These are phyloP conservation scores for Mortierella sp. DNA, from an alignment of 371 early-diverging fungal genomes.

Conservation along the genomic window DNA sequence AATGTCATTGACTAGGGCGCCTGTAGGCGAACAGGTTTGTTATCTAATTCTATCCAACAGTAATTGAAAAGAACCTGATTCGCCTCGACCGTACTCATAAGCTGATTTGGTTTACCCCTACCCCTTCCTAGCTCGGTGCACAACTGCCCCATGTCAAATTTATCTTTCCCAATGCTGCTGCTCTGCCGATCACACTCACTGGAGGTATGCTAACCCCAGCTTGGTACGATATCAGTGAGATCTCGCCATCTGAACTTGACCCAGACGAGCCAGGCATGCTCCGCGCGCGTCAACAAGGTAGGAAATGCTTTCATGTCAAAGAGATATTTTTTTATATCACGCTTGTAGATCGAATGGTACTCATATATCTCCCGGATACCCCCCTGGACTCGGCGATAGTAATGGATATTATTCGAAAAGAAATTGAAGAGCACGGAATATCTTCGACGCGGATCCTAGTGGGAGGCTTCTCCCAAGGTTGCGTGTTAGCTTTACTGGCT, in stretches of 20 bases:
- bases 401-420: slow-evolving; percentile 71
- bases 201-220: slow-evolving; percentile 84
- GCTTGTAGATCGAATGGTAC: no score
- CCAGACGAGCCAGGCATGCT: slow-evolving; percentile 80
- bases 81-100: no score
- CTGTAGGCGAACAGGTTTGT: slow-evolving; percentile 70
- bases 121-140: slow-evolving; percentile 52
- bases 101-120: not conserved
- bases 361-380: no score
- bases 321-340: not conserved
- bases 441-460: slow-evolving; percentile 83
- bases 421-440: slow-evolving; percentile 77
- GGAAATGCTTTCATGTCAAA: not conserved
- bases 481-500: slow-evolving; percentile 76
- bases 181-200: slow-evolving; percentile 82
- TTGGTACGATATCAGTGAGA: slow-evolving; percentile 54
- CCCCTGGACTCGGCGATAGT: slow-evolving; percentile 56
- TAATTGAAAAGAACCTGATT: no score
- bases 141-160: slow-evolving; percentile 79
- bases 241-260: slow-evolving; percentile 57
- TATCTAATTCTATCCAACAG: not conserved
- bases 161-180: slow-evolving; percentile 84
- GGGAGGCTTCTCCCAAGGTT: slow-evolving; percentile 93
- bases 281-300: slow-evolving; percentile 64
- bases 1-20: slow-evolving; percentile 43